phyloP scores from a whole-genome alignment of 495 filamentous ascomycete genomes.

The Apiosordaria backusii region DNA sequence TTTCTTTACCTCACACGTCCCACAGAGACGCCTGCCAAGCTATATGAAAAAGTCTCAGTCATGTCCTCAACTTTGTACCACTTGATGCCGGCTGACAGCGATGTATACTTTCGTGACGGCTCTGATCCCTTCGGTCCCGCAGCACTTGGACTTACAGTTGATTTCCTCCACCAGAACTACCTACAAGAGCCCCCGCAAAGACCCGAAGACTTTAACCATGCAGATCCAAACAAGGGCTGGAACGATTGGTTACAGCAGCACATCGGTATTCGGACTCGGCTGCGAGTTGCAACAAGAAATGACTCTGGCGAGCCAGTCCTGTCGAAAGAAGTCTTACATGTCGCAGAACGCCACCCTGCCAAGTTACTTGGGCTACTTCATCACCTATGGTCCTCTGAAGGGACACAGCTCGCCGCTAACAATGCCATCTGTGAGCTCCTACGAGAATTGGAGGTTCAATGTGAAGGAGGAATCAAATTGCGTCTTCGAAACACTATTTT shows the following conservation, averaged over 20 bases:
- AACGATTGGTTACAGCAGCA: conserved; percentile 16
- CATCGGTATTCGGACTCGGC: conserved; percentile 5
- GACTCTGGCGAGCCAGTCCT: conserved; percentile 1
- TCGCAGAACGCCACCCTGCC: conserved; percentile 24
- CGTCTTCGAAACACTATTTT: conserved; percentile 8
- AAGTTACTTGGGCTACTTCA: conserved; percentile 24
- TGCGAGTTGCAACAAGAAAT: conserved; percentile 6
- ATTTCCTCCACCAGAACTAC: conserved; percentile 23
- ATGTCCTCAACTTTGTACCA: too few relatives aligned
- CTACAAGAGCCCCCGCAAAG: conserved; percentile 17
- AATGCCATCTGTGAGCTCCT: background rate
- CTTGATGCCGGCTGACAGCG: background rate
- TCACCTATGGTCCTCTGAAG: background rate
- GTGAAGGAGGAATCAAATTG: conserved; percentile 8
- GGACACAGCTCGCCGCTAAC: background rate
- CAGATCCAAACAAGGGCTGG: background rate
- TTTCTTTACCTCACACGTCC: conserved; percentile 8
- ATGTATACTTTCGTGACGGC: conserved; percentile 21
- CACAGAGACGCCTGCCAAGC: background rate
- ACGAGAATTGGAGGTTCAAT: conserved; percentile 14
- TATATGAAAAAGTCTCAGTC: background rate
- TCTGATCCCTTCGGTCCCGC: conserved; percentile 20
- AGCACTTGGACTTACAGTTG: conserved; percentile 11
- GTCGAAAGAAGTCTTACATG: conserved; percentile 24
- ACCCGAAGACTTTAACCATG: background rate